These are phyloP conservation scores for Leucoagaricus sp. DNA, from an alignment of 1,284 basidiomycete genomes.

Conservation along the genomic window DNA sequence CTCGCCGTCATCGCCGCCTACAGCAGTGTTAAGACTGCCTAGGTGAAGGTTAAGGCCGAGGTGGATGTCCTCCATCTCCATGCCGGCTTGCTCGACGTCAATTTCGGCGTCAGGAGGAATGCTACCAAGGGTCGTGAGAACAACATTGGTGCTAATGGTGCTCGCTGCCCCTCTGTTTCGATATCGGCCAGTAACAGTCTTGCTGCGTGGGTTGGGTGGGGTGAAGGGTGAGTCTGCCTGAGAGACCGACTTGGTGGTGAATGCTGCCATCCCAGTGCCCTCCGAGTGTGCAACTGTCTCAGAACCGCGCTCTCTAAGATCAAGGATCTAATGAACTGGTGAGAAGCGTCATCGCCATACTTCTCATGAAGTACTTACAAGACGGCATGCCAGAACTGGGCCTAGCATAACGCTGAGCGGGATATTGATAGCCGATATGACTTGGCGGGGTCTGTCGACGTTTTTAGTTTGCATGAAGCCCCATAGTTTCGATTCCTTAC, in stretches of 20 bases:
- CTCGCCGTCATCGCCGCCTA: constrained; percentile 50
- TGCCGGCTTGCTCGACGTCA: constrained; percentile 52
- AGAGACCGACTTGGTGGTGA: constrained; percentile 58
- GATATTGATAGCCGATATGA: constrained; percentile 81
- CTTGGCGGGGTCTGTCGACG: constrained; percentile 79
- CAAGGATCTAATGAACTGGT: constrained; percentile 55
- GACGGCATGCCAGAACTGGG: constrained; percentile 75
- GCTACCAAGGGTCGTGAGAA: constrained; percentile 69
- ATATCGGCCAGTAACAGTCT: constrained; percentile 38
- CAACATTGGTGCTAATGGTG: constrained; percentile 57
- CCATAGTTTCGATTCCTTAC: constrained; percentile 37
- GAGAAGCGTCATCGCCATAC: background rate
- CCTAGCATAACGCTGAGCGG: constrained; percentile 84
- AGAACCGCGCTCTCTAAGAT: constrained; percentile 74
- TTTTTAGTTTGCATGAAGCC: constrained; percentile 3
- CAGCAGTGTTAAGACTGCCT: constrained; percentile 44
- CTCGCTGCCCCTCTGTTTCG: constrained; percentile 40
- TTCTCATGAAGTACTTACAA: constrained; percentile 44
- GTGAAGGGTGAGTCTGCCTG: constrained; percentile 52
- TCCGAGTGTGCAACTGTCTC: constrained; percentile 72
- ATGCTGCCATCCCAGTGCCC: constrained; percentile 59
- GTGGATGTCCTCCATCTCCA: constrained; percentile 56
- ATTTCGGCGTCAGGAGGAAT: constrained; percentile 51
- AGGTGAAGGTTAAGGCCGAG: constrained; percentile 45
- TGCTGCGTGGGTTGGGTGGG: constrained; percentile 43